These are phyloP conservation scores for Phytopythium sindhum DNA, from an alignment of 352 stramenopile genomes.

Conservation along the genomic window DNA sequence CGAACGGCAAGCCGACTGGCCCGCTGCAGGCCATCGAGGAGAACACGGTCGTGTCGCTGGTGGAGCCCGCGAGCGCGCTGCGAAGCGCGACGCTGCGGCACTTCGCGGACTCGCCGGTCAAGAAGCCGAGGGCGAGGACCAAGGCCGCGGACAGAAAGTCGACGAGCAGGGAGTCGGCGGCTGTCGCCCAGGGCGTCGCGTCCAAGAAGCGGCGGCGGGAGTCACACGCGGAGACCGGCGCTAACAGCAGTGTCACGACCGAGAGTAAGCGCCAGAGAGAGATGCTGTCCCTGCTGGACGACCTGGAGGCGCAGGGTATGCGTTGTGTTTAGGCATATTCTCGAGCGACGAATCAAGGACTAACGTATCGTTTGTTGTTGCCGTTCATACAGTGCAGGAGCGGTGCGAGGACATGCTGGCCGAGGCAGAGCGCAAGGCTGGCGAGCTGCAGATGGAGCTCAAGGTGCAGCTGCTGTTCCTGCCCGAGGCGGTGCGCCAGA, in stretches of 20 bases:
- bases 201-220: slow-evolving; percentile 26
- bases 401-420: slow-evolving; percentile 50
- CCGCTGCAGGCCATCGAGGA: slow-evolving; percentile 56
- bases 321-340: not conserved
- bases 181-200: slow-evolving; percentile 3
- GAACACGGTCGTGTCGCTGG: slow-evolving; percentile 58
- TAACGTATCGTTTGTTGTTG: slow-evolving; percentile 9
- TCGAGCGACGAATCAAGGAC: not conserved
- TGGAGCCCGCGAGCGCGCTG: slow-evolving; percentile 16
- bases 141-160: no score
- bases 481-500: slow-evolving; percentile 63
- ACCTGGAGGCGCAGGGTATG: slow-evolving; percentile 61
- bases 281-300: slow-evolving; percentile 40
- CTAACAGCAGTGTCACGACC: not conserved
- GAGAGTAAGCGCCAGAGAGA: slow-evolving; percentile 46
- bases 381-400: slow-evolving; percentile 47
- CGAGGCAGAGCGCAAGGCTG: slow-evolving; percentile 48
- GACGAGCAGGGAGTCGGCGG: slow-evolving; percentile 5
- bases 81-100: slow-evolving; percentile 20
- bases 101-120: slow-evolving; percentile 24
- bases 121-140: slow-evolving; percentile 9
- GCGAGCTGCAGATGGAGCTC: slow-evolving; percentile 70
- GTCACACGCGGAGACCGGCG: not conserved
- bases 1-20: slow-evolving; percentile 7
- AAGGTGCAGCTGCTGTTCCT: slow-evolving; percentile 78